Evolutionary conservation across 2,329 filamentous ascomycete species (phyloP), one percentile per base, ranked within the genome.

Genomic region (Zasmidium cellare): DNA sequence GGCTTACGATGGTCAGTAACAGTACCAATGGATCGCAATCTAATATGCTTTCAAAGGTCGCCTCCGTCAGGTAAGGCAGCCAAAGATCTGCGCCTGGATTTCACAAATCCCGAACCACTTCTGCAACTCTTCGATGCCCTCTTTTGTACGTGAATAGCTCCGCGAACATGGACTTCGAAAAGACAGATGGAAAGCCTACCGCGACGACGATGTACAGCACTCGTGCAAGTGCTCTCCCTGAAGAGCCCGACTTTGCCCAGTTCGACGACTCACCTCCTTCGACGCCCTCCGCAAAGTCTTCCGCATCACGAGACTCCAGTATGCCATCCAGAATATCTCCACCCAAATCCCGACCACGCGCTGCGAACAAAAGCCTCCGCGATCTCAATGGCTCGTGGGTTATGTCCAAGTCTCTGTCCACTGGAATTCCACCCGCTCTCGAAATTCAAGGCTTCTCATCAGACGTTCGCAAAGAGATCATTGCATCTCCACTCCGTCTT

Each of bases 401-500:
- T 2, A 22, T 56, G 14, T 25, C 18, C 9, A 56, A 51, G 23
- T 14, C 54, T 20, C 48, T 51, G 11, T 56, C 54, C 5, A 46
- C 22, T 9, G 54, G 54, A 11, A 38, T 56, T 2, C 54, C 54
- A 9, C 38, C 47, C 24, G 38, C 45, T 20, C 54, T 52, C 24
- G 35, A 48, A 22, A 38, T 52, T 24, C 44, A 55, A 46, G 44
- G 45, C 11, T 52, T 46, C 48, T 11, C 44, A 28, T 38, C 57
- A 3, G 12, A 41, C n/a, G 49, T 19, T 3, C 46, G 56, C 22
- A 58, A 62, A 47, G 41, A 46, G 22, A 55, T 62, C 25, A 56
- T 59, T 38, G 49, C 59, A 11, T 54, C 50, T 3, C 56, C 59
- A 11, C 38, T 57, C 46, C 44, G 31, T 9, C 45, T 60, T 2